Conservation (phyloP, 1,284 basidiomycete species). For the Austroboletus novae-zelandiae region DNA sequence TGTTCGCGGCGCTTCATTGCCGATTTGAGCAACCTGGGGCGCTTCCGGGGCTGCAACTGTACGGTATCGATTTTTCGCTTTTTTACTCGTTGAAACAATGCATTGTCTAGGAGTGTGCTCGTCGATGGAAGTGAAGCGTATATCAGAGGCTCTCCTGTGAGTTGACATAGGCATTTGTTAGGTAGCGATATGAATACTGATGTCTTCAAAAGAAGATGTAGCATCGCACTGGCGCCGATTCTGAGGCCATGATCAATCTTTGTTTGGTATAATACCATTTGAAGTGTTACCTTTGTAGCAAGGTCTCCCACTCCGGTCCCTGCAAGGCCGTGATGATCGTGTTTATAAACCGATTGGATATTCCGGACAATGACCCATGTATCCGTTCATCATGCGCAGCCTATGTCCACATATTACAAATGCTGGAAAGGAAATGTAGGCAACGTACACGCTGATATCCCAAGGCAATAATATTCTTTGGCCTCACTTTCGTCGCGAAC, state of each 20-base stretch:
- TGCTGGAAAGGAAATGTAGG: neutral
- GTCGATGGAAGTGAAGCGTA: slow-evolving; percentile 37
- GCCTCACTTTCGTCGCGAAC: slow-evolving; percentile 39
- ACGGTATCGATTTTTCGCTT: slow-evolving; percentile 28
- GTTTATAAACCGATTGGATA: slow-evolving; percentile 69
- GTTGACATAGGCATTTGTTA: slow-evolving; percentile 79
- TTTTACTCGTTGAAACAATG: slow-evolving; percentile 1
- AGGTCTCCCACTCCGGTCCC: slow-evolving; percentile 61
- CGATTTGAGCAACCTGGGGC: slow-evolving; percentile 14
- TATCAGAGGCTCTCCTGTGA: slow-evolving; percentile 69
- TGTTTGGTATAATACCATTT: neutral
- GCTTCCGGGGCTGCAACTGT: slow-evolving; percentile 25
- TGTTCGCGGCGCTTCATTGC: slow-evolving; percentile 2
- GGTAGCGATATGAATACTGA: slow-evolving; percentile 71
- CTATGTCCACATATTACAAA: slow-evolving; percentile 8
- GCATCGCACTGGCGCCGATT: slow-evolving; percentile 68
- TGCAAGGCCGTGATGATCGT: slow-evolving; percentile 70
- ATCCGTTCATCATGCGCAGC: slow-evolving; percentile 9
- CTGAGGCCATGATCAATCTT: slow-evolving; percentile 36
- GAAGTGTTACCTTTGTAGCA: slow-evolving; percentile 55
- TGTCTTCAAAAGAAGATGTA: slow-evolving; percentile 71
- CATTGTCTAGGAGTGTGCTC: slow-evolving; percentile 12
- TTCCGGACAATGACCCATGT: slow-evolving; percentile 32
- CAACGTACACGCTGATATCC: slow-evolving; percentile 60
- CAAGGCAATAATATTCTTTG: slow-evolving; percentile 58